Percentiles rank a stretch among this genome's conserved stretches.
Evolutionary conservation across 306 rosid species (phyloP).

Genomic region (Rosa rugosa): DNA sequence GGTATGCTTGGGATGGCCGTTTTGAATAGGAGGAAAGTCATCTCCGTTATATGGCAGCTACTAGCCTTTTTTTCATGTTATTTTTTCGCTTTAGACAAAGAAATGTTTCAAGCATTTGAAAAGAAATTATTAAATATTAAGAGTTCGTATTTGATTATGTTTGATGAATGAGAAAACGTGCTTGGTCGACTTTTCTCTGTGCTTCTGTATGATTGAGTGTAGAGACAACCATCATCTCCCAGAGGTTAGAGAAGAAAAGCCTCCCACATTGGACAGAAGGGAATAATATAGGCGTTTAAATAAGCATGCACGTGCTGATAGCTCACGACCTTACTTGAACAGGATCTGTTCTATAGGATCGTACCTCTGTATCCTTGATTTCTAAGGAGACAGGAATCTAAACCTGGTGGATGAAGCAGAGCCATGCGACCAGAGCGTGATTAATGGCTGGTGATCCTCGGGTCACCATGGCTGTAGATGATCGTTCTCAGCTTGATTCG

Average conservation of each 20-base stretch:
- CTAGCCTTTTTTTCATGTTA: neutral
- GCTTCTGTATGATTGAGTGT: neutral
- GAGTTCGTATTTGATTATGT: neutral
- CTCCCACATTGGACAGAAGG: neutral
- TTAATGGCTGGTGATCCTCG: no score
- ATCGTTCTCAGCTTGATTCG: no score
- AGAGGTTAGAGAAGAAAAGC: neutral
- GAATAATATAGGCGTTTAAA: neutral
- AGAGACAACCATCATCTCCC: neutral
- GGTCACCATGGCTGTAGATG: no score
- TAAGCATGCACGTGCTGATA: no score
- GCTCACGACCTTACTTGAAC: no score
- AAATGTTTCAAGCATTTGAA: neutral
- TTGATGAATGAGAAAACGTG: neutral
- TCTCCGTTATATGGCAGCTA: neutral
- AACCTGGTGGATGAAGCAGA: no score
- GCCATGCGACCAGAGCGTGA: no score
- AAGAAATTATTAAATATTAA: neutral
- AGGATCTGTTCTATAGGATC: no score
- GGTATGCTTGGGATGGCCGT: slow-evolving; percentile 69
- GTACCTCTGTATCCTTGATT: no score
- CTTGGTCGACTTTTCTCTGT: neutral
- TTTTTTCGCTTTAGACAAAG: neutral
- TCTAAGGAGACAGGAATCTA: no score
- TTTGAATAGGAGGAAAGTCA: neutral